Conservation (phyloP, 75 land plant genomes). For the Pinus tabuliformis region DNA sequence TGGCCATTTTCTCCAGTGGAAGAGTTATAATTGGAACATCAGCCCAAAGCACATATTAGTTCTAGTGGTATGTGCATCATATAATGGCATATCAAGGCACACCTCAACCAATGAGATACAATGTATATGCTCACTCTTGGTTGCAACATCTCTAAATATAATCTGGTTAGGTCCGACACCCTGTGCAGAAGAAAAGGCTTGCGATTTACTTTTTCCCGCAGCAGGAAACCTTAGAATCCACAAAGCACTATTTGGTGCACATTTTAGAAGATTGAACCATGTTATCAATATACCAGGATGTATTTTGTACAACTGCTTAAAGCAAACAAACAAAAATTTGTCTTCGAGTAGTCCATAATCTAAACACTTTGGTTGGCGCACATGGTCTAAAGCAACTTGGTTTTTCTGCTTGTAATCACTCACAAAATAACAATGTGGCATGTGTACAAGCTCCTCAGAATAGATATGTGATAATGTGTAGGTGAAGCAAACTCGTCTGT, state of each 20-base stretch:
- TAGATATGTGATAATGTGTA: conserved; percentile 38
- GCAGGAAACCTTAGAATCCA: conserved; percentile 59
- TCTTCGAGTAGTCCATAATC: conserved; percentile 20
- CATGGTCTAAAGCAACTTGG: conserved; percentile 30
- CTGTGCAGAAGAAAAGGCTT: conserved; percentile 43
- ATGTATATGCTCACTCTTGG: no score
- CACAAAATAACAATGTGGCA: conserved; percentile 60
- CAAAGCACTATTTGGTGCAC: conserved; percentile 45
- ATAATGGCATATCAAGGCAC: no score
- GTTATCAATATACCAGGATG: conserved; percentile 42
- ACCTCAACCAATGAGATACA: no score
- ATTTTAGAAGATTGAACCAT: conserved; percentile 49
- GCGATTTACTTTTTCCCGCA: conserved; percentile 41
- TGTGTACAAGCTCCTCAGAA: conserved; percentile 47
- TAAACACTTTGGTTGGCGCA: conserved; percentile 32
- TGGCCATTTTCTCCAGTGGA: no score
- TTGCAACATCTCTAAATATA: no score
- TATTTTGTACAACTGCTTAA: conserved; percentile 57
- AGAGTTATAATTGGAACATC: no score
- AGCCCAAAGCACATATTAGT: no score
- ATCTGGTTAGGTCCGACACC: conserved; percentile 10
- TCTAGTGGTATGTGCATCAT: no score
- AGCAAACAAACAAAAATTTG: conserved; percentile 33
- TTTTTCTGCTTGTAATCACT: conserved; percentile 63
- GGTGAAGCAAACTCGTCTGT: conserved; percentile 57